Conservation (phyloP, 73 alveolate genomes). For the Vitrella brassicaformis region DNA sequence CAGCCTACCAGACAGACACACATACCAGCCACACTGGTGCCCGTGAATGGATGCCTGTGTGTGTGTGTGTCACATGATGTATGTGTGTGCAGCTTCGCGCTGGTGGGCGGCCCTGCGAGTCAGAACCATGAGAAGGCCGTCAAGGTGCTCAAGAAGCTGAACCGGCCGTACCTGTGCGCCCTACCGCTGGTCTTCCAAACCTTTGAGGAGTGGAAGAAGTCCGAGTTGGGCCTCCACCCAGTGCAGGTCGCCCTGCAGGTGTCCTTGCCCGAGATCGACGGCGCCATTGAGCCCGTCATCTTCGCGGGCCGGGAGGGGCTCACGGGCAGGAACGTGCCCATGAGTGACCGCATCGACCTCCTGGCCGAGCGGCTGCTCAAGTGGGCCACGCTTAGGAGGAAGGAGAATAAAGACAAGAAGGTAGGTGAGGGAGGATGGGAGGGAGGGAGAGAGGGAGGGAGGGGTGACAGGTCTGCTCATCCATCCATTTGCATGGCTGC, state of each 20-base stretch:
- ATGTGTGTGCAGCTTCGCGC: slow-evolving; percentile 26
- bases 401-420: slow-evolving; percentile 4
- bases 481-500: no score
- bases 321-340: slow-evolving; percentile 34
- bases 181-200: slow-evolving; percentile 36
- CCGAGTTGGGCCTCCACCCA: slow-evolving; percentile 34
- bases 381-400: slow-evolving; percentile 30
- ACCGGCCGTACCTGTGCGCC: slow-evolving; percentile 33
- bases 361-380: slow-evolving; percentile 27
- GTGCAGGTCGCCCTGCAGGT: slow-evolving; percentile 32
- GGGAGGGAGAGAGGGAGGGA: not conserved
- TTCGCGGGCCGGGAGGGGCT: slow-evolving; percentile 37
- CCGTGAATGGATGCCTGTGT: no score
- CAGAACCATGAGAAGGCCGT: slow-evolving; percentile 22
- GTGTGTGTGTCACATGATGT: no score
- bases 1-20: no score
- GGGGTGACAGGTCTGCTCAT: no score
- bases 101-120: slow-evolving; percentile 40
- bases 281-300: slow-evolving; percentile 41
- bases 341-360: slow-evolving; percentile 28
- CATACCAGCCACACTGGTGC: no score
- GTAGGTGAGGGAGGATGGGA: slow-evolving; percentile 3
- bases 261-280: slow-evolving; percentile 35
- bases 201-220: slow-evolving; percentile 39
- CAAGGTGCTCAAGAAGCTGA: slow-evolving; percentile 27